Percentiles rank a stretch among this genome's conserved stretches.
Evolutionary conservation across 306 rosid genomes (phyloP).

Genomic region (Cyamopsis tetragonoloba): DNA sequence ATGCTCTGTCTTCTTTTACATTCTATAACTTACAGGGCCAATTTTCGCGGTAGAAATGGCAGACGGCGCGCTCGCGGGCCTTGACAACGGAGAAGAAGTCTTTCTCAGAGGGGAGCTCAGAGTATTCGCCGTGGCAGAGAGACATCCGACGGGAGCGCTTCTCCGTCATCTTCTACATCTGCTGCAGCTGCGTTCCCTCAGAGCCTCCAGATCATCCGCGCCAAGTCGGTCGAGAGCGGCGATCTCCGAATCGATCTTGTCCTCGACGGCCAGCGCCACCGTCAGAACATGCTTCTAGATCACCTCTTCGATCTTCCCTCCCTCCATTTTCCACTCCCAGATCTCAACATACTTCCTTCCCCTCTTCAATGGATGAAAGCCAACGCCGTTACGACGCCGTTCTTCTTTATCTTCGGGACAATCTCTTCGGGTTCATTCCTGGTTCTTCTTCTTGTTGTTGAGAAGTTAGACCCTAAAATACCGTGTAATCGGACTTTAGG

Average conservation of each 20-base stretch:
- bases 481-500: no score
- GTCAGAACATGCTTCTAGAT: constrained; percentile 79
- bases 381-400: constrained; percentile 7
- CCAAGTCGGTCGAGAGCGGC: constrained; percentile 83
- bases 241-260: constrained; percentile 85
- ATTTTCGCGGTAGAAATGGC: constrained; percentile 94
- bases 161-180: constrained; percentile 98
- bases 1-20: no score
- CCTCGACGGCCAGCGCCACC: constrained; percentile 85
- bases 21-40: constrained; percentile 99
- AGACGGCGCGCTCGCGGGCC: constrained; percentile 96
- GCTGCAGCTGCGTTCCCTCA: constrained; percentile 84
- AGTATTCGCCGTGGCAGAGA: constrained; percentile 79
- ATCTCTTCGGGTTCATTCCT: no score
- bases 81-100: constrained; percentile 89
- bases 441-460: no score
- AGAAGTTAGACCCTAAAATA: no score
- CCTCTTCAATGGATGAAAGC: neutral
- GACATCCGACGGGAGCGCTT: constrained; percentile 92
- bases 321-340: constrained; percentile 49
- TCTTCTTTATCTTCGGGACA: no score
- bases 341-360: constrained; percentile 3
- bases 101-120: constrained; percentile 77
- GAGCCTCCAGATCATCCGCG: constrained; percentile 66
- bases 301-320: constrained; percentile 67